Conservation (phyloP, 2,329 filamentous ascomycete genomes). For the Fusarium burgessii region DNA sequence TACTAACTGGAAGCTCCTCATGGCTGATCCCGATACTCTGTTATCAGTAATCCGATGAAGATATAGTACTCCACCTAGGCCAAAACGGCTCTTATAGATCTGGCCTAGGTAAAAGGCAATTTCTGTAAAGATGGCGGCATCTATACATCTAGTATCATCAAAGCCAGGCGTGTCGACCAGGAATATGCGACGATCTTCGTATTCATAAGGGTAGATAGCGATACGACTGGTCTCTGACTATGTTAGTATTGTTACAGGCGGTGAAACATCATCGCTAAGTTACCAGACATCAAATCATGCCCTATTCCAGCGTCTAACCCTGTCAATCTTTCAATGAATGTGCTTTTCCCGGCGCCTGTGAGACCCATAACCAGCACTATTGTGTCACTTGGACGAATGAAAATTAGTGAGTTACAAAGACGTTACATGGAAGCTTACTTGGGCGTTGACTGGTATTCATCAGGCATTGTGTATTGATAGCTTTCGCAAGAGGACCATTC, state of each 20-base stretch:
- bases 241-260: no score
- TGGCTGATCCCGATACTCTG: background rate
- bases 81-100: background rate
- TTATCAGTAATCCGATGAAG: background rate
- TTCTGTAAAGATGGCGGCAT: background rate
- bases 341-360: no score
- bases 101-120: background rate
- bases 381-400: no score
- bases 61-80: background rate
- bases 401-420: no score
- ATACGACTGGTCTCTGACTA: no score
- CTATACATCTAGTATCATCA: background rate
- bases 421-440: no score
- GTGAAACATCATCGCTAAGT: no score
- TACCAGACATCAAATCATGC: no score
- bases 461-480: background rate
- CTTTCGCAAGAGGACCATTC: background rate
- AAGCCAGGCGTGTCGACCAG: background rate
- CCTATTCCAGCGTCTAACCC: no score
- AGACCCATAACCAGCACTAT: no score
- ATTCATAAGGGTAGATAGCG: background rate
- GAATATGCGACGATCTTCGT: background rate
- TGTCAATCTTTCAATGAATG: no score
- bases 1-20: background rate
- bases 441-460: no score